Evolutionary conservation across 768 basidiomycete species (phyloP), one percentile per base, ranked within the genome.

Genomic region (Suillus paluster): DNA sequence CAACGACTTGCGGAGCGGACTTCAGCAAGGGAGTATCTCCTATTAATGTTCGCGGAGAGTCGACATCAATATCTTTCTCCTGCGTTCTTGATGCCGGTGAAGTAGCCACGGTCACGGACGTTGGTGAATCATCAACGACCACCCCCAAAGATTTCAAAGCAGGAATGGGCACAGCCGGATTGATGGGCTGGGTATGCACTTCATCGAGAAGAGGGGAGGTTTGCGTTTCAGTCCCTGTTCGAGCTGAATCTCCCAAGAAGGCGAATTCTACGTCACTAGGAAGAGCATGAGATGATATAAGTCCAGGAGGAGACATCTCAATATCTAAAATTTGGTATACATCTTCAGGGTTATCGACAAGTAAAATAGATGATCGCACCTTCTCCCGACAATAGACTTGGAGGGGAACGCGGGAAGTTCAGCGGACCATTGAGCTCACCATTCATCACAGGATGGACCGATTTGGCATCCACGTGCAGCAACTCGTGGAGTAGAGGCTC

Each of bases 401-500:
- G 54, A 25, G 38, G 38, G 39, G 54, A 55, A 25, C 54, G 23
- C 23, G 17, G 36, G 36, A 23, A 54, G 36, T 38, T 55, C 4
- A 41, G 53, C 25, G 66, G 61, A 34, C 58, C 33, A 45, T 66
- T 60, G 50, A 36, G 67, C 53, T 69, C 65, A 27, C 53, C 46
- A 63, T 54, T 59, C 46, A 52, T 64, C 58, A 63, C 64, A 34
- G 49, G 62, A 33, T 59, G 53, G 53, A 64, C 55, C 39, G 60
- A 52, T 58, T 62, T 67, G 25, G 66, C 68, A 61, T 66, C 65
- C 63, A 67, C 65, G 57, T 68, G 64, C 34, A 59, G 58, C 39
- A 64, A 64, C 65, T 69, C 67, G 63, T 73, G 73, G 67, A 60
- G 50, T 39, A 67, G 65, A 33, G 61, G 66, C 49, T 64, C 62